Evolutionary conservation across 495 filamentous ascomycete species (phyloP), one percentile per base, ranked within the genome.

Genomic region (Astrothelium subdiscretum): DNA sequence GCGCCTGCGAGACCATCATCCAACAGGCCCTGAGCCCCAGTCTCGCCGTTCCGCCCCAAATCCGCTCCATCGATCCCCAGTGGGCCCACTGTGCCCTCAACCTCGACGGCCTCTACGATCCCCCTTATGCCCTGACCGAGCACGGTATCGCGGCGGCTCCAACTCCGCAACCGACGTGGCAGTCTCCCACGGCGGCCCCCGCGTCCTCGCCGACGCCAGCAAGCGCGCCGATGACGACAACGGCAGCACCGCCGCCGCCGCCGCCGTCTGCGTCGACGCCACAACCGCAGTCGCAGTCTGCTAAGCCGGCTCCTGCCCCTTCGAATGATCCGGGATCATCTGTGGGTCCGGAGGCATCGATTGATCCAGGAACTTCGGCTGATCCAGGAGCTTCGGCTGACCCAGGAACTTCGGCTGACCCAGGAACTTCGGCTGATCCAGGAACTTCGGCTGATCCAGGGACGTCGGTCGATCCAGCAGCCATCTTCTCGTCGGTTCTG

Each of bases 91-190:
- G 62, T 43, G 57, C 6, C 29, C 31, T 60, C 20, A 24, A 31
- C 18, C 42, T 63, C 27, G 35, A 22, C 27, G 62, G 62, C 13
- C 52, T 63, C 42, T 63, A 40, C 57, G 60, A 62, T 59, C 60
- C 60, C 8, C 60, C 60, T 5, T 54, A 32, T n/a, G 27, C 51
- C 8, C 43, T 62, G 13, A 62, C 60, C 2, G 26, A 51, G n/a
- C 29, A 22, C 12, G 32, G 48, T 2, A 12, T 40, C 15, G 51
- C 31, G 20, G 61, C 44, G 2, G 48, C 10, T 24, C 44, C 51
- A 13, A 58, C 48, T 11, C n/a, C 61, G 4, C 12, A 29, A 12
- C 20, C 61, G 2, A 24, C 43, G 18, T 15, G 35, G 35, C 35
- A 6, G 15, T 8, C 8, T 38, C 15, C 35, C 35, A 38, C 8